Base-by-base conservation (phyloP, 129 eudicot genomes). In the Pulicaria dysenterica region DNA sequence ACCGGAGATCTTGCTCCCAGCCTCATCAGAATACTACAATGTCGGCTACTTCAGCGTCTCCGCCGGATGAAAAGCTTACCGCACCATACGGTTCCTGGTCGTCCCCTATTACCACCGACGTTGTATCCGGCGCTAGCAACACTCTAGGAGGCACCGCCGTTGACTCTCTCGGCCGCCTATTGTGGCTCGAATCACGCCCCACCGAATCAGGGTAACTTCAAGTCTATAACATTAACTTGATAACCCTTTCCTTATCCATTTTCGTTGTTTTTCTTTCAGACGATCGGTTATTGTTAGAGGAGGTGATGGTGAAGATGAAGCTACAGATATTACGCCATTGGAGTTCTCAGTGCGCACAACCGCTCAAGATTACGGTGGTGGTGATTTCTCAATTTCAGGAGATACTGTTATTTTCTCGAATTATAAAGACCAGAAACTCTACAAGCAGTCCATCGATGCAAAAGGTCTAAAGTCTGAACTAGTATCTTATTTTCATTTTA, bases 61-160 rank as follows among this genome's bases (percentile, higher is more conserved):
- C 59, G 6, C 34, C 56, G 12, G 50, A 49, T 72, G 67, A 78
- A 59, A 85, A 79, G 49, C 15, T 82, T 38, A 85, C 85, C 7
- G 84, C 94, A 2, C 91, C 97, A 2, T 92, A 86, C 69, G 97
- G 96, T 51, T 89, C 97, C 3, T 89, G 98, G 96, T 75, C 77
- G 71, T 92, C 98, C 15, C 96, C 98, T 14, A 87, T 92, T 75
- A 92, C 96, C 56, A 81, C 98, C n/a, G 96, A 89, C 69, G 11
- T 76, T 24, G 82, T 84, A 42, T 73, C 89, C 16, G 81, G 81
- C 63, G 58, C 85, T 37, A 78, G 73, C 58, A 84, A 81, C 74
- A 63, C 69, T 66, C 72, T 84, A 37, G 79, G 70, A 1, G 85
- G 89, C 15, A 73, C 83, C 60, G 43, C 81, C 24, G 57, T 81